Conservation (phyloP, 352 stramenopile species). For the Globisporangium splendens region DNA sequence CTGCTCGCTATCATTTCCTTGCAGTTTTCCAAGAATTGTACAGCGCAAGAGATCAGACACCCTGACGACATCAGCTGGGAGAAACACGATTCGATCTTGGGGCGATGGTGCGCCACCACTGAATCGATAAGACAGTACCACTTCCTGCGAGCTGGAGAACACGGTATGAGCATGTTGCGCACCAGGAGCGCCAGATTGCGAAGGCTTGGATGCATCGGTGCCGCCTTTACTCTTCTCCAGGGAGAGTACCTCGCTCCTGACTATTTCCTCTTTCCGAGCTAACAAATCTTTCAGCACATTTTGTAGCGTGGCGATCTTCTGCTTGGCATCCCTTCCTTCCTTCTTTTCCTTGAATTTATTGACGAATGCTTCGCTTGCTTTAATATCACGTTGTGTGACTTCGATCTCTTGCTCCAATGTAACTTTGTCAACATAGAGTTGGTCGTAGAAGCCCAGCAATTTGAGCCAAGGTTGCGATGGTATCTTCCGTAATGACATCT, state of each 20-base stretch:
- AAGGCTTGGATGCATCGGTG: background rate
- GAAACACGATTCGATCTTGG: slow-evolving; percentile 35
- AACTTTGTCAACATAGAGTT: slow-evolving; percentile 18
- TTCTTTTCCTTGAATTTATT: slow-evolving; percentile 21
- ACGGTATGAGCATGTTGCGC: background rate
- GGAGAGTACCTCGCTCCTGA: background rate
- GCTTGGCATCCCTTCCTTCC: slow-evolving; percentile 4
- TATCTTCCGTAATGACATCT: slow-evolving; percentile 31
- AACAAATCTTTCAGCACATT: background rate
- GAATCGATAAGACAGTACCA: slow-evolving; percentile 38
- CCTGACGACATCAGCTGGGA: slow-evolving; percentile 43
- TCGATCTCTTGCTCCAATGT: slow-evolving; percentile 35
- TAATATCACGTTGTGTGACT: slow-evolving; percentile 23
- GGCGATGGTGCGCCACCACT: slow-evolving; percentile 17
- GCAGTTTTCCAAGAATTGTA: slow-evolving; percentile 45
- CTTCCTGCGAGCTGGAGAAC: slow-evolving; percentile 11
- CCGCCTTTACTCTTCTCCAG: background rate
- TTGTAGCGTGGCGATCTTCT: slow-evolving; percentile 20
- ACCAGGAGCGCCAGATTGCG: background rate
- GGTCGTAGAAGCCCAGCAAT: slow-evolving; percentile 28
- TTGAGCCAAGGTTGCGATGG: slow-evolving; percentile 28
- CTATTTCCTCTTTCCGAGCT: background rate
- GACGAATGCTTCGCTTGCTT: slow-evolving; percentile 1
- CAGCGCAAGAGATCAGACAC: slow-evolving; percentile 41
- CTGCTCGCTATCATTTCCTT: slow-evolving; percentile 37